Evolutionary conservation across 106 monocot genomes (phyloP).

Genomic region (Dactylorhiza incarnata): DNA sequence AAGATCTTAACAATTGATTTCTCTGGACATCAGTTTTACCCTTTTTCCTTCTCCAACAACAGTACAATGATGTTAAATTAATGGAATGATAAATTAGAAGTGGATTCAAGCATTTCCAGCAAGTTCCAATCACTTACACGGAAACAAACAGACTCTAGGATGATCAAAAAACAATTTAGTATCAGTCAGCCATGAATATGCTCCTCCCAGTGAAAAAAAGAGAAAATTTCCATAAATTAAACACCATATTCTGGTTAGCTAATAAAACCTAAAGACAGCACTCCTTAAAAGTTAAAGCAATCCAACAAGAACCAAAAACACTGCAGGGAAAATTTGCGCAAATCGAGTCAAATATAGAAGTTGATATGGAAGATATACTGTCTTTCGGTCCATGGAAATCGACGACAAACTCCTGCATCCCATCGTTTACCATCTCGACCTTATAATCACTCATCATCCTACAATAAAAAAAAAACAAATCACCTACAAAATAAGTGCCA

Average conservation of each 20-base stretch:
- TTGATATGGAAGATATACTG: slow-evolving; percentile 28
- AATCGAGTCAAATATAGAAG: not conserved
- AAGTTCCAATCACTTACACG: no score
- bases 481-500: not conserved
- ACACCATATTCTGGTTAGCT: not conserved
- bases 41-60: no score
- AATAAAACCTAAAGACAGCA: not conserved
- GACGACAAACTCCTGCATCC: slow-evolving; percentile 95
- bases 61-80: no score
- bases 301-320: not conserved
- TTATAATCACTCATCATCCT: slow-evolving; percentile 99
- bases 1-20: no score
- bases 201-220: not conserved
- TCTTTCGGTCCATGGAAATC: slow-evolving; percentile 84
- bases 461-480: not conserved
- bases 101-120: no score
- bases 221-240: not conserved
- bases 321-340: not conserved
- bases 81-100: no score
- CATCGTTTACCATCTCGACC: slow-evolving; percentile 97
- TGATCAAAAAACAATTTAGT: no score
- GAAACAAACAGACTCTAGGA: no score
- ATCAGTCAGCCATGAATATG: not conserved
- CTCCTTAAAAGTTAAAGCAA: not conserved
- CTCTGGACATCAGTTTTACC: no score